Evolutionary conservation across 768 basidiomycete genomes (phyloP), one percentile per base, ranked within the genome.

Genomic region (Peribolospora baueri): DNA sequence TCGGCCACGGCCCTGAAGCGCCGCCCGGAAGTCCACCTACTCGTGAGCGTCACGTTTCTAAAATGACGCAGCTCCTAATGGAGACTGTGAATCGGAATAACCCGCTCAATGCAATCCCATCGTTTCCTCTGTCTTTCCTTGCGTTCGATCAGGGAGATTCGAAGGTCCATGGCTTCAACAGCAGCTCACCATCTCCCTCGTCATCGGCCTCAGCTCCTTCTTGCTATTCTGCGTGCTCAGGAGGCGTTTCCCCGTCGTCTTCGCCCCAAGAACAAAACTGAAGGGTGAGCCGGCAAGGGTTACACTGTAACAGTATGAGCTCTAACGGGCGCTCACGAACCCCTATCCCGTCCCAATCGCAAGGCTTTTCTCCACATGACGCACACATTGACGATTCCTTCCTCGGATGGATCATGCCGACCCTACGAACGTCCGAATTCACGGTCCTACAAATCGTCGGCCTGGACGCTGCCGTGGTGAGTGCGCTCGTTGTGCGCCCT

Each of bases 381-480:
- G 87, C 83, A 0, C 87, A 90, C 64, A 78, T 79, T 3, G 81
- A 84, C 61, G 74, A 76, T 57, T 78, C 81, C 0, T 84, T 93
- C 70, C 87, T 93, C 68, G 87, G 87, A 37, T 98, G 93, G 91
- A 83, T 98, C 53, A 68, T 91, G 61, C 91, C 91, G 1, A 97
- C 91, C 0, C 74, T 95, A 47, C 71, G 75, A 56, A 87, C 81
- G 0, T 88, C 84, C 48, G 91, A 98, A 65, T 88, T 84, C 58
- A 82, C 86, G 0, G 78, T 98, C 3, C 72, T 98, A 3, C 88
- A 95, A 67, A 91, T 93, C 51, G 91, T 98, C 9, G 91, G 91
- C 0, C 70, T 98, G 46, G 91, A 98, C 67, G 91, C 91, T 46
- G 90, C 87, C 2, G 93, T 97, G 62, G 86, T 87, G 64, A 62